These are phyloP conservation scores for Hyphopichia fennica DNA, from an alignment of 1,139 yeast genomes.

Conservation along the genomic window DNA sequence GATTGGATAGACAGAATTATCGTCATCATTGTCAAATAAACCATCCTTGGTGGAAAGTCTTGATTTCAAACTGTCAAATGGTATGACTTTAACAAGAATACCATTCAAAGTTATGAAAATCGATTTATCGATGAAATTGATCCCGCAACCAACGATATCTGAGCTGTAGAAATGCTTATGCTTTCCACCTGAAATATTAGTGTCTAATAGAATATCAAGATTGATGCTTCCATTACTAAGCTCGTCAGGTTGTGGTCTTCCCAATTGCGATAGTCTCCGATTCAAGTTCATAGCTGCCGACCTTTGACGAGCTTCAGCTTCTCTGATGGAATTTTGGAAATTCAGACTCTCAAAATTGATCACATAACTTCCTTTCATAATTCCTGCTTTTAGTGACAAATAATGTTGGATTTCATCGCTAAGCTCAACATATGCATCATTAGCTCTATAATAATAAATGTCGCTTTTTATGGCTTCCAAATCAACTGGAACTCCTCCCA, in stretches of 20 bases:
- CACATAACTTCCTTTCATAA: slow-evolving; percentile 43
- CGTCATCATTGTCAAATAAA: slow-evolving; percentile 22
- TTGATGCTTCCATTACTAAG: slow-evolving; percentile 35
- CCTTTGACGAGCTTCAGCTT: slow-evolving; percentile 30
- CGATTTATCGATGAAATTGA: slow-evolving; percentile 62
- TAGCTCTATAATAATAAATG: slow-evolving; percentile 19
- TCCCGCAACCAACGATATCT: slow-evolving; percentile 83
- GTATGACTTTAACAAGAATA: slow-evolving; percentile 38
- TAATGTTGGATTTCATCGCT: slow-evolving; percentile 21
- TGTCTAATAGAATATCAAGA: slow-evolving; percentile 38
- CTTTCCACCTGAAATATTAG: slow-evolving; percentile 13
- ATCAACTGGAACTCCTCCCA: not conserved
- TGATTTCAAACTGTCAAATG: slow-evolving; percentile 30
- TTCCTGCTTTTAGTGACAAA: slow-evolving; percentile 36
- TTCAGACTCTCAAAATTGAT: slow-evolving; percentile 42
- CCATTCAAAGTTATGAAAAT: slow-evolving; percentile 87
- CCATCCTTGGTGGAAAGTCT: slow-evolving; percentile 26
- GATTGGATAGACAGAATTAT: slow-evolving; percentile 38
- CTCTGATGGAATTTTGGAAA: slow-evolving; percentile 40
- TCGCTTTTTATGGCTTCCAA: slow-evolving; percentile 31
- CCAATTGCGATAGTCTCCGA: slow-evolving; percentile 37
- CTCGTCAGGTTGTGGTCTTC: slow-evolving; percentile 27
- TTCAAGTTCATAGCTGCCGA: slow-evolving; percentile 36
- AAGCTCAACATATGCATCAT: slow-evolving; percentile 9
- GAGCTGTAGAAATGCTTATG: slow-evolving; percentile 23